These are phyloP conservation scores for Raffaelea deltoideospora DNA, from an alignment of 2,329 filamentous ascomycete genomes.

Conservation along the genomic window DNA sequence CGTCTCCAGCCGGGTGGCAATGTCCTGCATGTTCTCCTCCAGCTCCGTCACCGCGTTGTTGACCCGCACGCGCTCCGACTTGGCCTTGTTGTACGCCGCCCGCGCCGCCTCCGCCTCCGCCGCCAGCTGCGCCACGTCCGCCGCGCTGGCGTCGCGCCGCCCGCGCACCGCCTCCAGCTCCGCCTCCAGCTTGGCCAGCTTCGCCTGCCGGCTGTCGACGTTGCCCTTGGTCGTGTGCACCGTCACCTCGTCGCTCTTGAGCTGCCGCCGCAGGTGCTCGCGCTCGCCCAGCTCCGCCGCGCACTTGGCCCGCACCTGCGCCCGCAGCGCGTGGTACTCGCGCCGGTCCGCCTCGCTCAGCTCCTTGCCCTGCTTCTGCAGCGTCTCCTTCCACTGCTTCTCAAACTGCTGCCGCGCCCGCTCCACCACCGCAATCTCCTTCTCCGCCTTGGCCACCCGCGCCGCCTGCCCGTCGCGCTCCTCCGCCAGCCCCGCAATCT, in stretches of 20 bases:
- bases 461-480: slow-evolving; percentile 59
- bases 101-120: slow-evolving; percentile 77
- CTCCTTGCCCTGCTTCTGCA: slow-evolving; percentile 75
- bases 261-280: slow-evolving; percentile 73
- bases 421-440: slow-evolving; percentile 69
- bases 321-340: slow-evolving; percentile 73
- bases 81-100: slow-evolving; percentile 73
- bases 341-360: slow-evolving; percentile 75
- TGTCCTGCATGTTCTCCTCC: slow-evolving; percentile 78
- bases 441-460: slow-evolving; percentile 59
- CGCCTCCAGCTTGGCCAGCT: slow-evolving; percentile 56
- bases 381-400: slow-evolving; percentile 67
- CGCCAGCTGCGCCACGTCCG: slow-evolving; percentile 49
- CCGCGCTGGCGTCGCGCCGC: slow-evolving; percentile 48
- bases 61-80: slow-evolving; percentile 68
- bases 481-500: slow-evolving; percentile 56
- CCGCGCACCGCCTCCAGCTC: slow-evolving; percentile 57
- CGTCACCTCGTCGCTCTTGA: slow-evolving; percentile 83
- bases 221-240: slow-evolving; percentile 81
- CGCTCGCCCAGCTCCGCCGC: slow-evolving; percentile 69
- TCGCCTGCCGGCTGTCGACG: slow-evolving; percentile 62
- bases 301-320: slow-evolving; percentile 71
- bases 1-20: slow-evolving; percentile 66
- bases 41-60: slow-evolving; percentile 75
- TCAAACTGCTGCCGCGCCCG: slow-evolving; percentile 85